phyloP scores from a whole-genome alignment of 2,329 filamentous ascomycete genomes.

The Lasiodiplodia sp. region DNA sequence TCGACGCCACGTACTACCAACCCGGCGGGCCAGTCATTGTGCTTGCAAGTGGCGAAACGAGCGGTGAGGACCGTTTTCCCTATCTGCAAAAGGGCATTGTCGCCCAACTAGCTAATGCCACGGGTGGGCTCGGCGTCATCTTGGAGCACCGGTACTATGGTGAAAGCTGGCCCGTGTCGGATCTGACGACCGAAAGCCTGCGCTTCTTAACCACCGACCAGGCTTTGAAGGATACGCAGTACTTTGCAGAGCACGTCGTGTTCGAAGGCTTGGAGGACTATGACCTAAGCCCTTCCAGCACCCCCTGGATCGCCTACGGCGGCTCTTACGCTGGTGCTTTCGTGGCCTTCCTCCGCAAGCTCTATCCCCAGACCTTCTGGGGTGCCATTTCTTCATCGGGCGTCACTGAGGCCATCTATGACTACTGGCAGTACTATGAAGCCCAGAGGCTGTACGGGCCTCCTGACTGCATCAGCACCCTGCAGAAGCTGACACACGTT shows the following conservation, averaged over 20 bases:
- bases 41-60: conserved; percentile 75
- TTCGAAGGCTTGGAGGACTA: conserved; percentile 74
- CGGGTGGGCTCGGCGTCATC: conserved; percentile 77
- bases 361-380: conserved; percentile 81
- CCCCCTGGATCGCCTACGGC: conserved; percentile 80
- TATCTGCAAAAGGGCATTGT: conserved; percentile 82
- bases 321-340: conserved; percentile 85
- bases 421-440: conserved; percentile 74
- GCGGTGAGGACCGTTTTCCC: conserved; percentile 67
- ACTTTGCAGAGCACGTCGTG: conserved; percentile 76
- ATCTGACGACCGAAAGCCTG: conserved; percentile 73
- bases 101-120: conserved; percentile 72
- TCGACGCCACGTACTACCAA: conserved; percentile 78
- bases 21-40: conserved; percentile 82
- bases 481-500: conserved; percentile 66
- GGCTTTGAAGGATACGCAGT: conserved; percentile 79
- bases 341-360: conserved; percentile 75
- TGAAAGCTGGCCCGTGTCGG: conserved; percentile 70
- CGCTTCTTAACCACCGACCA: conserved; percentile 87
- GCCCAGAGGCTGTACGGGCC: conserved; percentile 65
- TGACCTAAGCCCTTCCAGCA: conserved; percentile 69
- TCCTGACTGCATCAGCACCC: conserved; percentile 68
- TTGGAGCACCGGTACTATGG: conserved; percentile 92
- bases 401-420: conserved; percentile 77
- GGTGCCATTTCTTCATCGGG: conserved; percentile 82